phyloP scores from a whole-genome alignment of 176 grass and related monocot species.

The Ananas comosus region DNA sequence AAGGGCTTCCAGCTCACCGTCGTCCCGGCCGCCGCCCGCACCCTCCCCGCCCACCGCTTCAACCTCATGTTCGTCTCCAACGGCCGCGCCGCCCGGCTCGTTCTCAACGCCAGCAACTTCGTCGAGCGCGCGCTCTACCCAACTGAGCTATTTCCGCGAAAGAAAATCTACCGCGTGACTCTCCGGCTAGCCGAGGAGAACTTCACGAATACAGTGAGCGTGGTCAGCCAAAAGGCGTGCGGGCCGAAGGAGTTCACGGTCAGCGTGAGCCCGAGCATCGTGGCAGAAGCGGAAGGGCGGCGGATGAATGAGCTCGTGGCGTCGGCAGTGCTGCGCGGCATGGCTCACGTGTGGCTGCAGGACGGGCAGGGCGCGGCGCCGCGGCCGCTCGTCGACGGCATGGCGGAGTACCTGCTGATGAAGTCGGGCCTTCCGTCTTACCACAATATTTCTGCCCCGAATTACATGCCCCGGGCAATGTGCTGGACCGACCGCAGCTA shows the following conservation, averaged over 20 bases:
- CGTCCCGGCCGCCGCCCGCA: not conserved
- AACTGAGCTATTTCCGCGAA: slow-evolving; percentile 8
- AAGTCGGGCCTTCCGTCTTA: no score
- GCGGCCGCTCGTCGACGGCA: slow-evolving; percentile 25
- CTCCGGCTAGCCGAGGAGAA: slow-evolving; percentile 30
- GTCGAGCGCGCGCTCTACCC: slow-evolving; percentile 17
- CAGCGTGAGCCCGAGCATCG: slow-evolving; percentile 32
- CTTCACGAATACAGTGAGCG: slow-evolving; percentile 19
- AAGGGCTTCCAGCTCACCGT: slow-evolving; percentile 24
- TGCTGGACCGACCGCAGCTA: not conserved
- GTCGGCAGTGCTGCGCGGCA: slow-evolving; percentile 33
- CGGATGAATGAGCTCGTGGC: not conserved
- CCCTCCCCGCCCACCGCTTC: slow-evolving; percentile 9
- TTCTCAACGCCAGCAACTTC: slow-evolving; percentile 12
- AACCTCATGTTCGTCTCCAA: slow-evolving; percentile 7
- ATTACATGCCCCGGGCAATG: not conserved
- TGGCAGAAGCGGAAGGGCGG: not conserved
- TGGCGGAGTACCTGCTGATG: slow-evolving; percentile 46
- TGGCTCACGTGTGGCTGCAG: slow-evolving; percentile 61
- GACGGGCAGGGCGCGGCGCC: slow-evolving; percentile 38
- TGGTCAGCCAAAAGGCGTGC: not conserved
- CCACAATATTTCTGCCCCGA: not conserved
- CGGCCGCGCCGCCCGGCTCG: not conserved
- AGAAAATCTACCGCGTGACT: slow-evolving; percentile 39
- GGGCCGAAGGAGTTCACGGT: slow-evolving; percentile 31